Evolutionary conservation across 306 rosid species (phyloP), one percentile per base, ranked within the genome.

Genomic region (Vachellia pachyceras): DNA sequence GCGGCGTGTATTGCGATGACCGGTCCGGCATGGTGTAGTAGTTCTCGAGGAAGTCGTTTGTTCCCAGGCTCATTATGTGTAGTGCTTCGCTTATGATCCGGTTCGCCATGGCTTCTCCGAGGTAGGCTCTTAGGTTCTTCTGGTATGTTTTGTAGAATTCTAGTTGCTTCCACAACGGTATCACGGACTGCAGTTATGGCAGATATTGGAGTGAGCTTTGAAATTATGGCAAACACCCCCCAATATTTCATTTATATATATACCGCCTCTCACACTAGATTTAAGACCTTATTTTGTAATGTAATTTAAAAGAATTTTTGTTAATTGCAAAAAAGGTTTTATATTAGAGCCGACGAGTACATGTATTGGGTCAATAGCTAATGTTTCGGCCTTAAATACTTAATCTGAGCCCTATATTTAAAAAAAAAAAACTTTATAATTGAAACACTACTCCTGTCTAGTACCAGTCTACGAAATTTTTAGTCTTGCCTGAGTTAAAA

Each of bases 21-120:
- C 97, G 79, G 25, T 84, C 78, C 5, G 93, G 94, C 17, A 69
- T 22, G 25, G 33, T 10, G 82, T 91, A 95, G 87, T 93, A 95
- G 82, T 95, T 95, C 84, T 95, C 99, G 0, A 95, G 82, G 83
- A 95, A 95, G 72, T 93, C 99, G 4, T 95, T 95, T 76, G 97
- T 95, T 86, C 99, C 99, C 10, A 93, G 18, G 83, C 99, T 91
- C 75, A 42, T 90, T 14, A 93, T 12, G 87, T 95, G 44, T 60
- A 95, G 12, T 46, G 97, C 90, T 65, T 91, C 90, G 0, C 79
- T 35, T 69, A 93, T 88, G 42, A 29, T 85, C 60, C 89, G 72
- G 2, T 79, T 82, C 36, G 95, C 97, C 29, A 33, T 35, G 3
- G 25, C 25, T 81, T 90, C 88, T 41, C 99, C 97, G 22, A 77